Evolutionary conservation across 2,329 filamentous ascomycete species (phyloP).

Genomic region (Pseudogymnoascus sp.): DNA sequence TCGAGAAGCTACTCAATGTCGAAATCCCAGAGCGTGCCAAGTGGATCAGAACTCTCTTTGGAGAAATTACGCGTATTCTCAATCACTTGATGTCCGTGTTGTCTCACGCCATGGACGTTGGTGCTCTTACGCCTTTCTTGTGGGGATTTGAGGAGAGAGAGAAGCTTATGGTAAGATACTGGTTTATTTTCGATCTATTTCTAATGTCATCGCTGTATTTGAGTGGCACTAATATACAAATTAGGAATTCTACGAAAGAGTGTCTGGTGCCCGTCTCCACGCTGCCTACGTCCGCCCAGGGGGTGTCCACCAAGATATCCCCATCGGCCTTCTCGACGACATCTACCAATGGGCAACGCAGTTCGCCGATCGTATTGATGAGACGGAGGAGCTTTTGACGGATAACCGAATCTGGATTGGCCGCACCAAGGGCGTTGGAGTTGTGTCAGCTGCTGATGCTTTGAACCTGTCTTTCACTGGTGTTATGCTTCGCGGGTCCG

Average conservation of each 20-base stretch:
- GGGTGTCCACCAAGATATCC: conserved; percentile 92
- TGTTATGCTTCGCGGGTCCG: conserved; percentile 95
- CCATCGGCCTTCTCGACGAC: conserved; percentile 87
- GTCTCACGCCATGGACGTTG: conserved; percentile 98
- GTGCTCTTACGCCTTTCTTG: conserved; percentile 93
- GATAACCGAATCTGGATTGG: conserved; percentile 99
- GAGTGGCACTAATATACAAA: conserved; percentile 16
- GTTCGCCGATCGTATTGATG: conserved; percentile 95
- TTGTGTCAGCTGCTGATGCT: conserved; percentile 86
- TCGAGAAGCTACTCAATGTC: conserved; percentile 95
- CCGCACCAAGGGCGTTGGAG: conserved; percentile 82
- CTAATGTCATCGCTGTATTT: conserved; percentile 1
- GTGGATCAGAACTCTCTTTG: conserved; percentile 93
- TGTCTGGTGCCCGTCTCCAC: conserved; percentile 94
- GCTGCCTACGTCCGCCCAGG: conserved; percentile 94
- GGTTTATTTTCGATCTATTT: background rate
- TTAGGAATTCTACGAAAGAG: conserved; percentile 99
- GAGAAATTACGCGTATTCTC: conserved; percentile 83
- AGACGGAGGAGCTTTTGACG: conserved; percentile 96
- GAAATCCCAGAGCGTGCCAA: conserved; percentile 94
- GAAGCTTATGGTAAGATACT: conserved; percentile 82
- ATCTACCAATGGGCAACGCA: conserved; percentile 99
- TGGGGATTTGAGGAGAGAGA: conserved; percentile 99
- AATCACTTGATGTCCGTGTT: conserved; percentile 98
- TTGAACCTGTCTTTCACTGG: conserved; percentile 94